Base-by-base conservation (phyloP, 2,329 filamentous ascomycete species). In the Ceratocystis huliohia region DNA sequence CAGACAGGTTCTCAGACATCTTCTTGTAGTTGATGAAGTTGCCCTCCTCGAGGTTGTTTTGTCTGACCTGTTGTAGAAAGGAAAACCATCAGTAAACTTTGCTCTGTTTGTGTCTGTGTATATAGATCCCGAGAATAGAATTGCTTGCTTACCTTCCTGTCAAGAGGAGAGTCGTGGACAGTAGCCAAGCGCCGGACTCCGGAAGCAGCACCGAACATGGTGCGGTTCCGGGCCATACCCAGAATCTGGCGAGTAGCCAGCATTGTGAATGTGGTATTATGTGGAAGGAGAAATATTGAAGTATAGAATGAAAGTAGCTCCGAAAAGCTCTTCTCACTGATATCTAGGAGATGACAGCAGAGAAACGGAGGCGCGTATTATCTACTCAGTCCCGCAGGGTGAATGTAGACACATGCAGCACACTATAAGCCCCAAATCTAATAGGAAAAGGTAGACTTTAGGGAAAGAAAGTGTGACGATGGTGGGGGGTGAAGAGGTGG, bases 11-110 rank as follows among this genome's bases (percentile, higher is more conserved):
- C 82, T 97, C 92, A 73, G 89, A 91, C 91, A 97, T 96, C 85
- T 96, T 96, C 85, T 90, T 91, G 78, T 99, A 99, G 84, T 96
- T 96, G 84, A 97, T 96, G 83, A 91, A 96, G 84, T 95, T 94
- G 78, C 84, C 85, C 78, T 91, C 88, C 80, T 99, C 94, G 83
- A 87, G 91, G 81, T 91, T 96, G 83, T 93, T 96, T 84, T 97
- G 96, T 78, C 88, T 88, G 78, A 99, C 82, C 82, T 85, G 68
- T 68, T 45, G 15, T 33, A 15, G 30, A 8, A 41, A 59, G 25
- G 41, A 64, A 48, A 41, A 41, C 10, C 37, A 13, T 41, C 13
- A 41, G 37, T 15, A 13, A 41, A 41, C 37, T 1, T 37, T 5
- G 50, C 46, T 48, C 48, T 44, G 48, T 10, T 53, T 15, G 22